A percentile compares a stretch with the other conserved stretches of the same genome.
phyloP scores from a whole-genome alignment of 148 eudicot genomes.

The Persicaria tinctoria region DNA sequence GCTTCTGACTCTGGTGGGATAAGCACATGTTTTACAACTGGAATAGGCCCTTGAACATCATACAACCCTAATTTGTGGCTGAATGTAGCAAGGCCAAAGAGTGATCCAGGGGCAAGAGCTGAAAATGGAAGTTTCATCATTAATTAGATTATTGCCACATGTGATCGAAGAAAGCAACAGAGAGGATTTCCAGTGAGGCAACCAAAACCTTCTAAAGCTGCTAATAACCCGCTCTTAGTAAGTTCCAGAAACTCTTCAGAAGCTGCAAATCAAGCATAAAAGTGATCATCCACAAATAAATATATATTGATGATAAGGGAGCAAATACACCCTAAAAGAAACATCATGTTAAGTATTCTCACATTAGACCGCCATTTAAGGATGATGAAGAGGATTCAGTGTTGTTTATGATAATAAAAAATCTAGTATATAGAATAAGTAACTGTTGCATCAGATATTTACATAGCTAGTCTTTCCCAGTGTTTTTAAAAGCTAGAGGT shows the following conservation, averaged over 20 bases:
- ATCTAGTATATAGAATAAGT: neutral
- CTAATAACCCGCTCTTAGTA: slow-evolving; percentile 84
- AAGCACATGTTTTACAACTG: slow-evolving; percentile 83
- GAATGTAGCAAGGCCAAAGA: slow-evolving; percentile 90
- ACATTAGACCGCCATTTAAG: neutral
- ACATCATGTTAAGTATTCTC: neutral
- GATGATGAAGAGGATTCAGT: neutral
- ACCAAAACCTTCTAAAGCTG: slow-evolving; percentile 80
- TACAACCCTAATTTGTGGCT: slow-evolving; percentile 91
- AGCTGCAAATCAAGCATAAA: slow-evolving; percentile 40
- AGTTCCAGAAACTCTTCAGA: slow-evolving; percentile 97
- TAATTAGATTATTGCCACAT: neutral
- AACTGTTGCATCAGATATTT: neutral
- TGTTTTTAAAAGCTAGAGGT: too few species aligned
- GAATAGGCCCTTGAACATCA: slow-evolving; percentile 97
- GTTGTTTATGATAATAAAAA: neutral
- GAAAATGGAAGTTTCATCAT: slow-evolving; percentile 10
- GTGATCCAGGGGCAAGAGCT: slow-evolving; percentile 90
- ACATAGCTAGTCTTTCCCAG: neutral
- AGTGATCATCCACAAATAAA: neutral
- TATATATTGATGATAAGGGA: neutral
- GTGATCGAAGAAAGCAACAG: neutral
- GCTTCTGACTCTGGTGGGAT: slow-evolving; percentile 62
- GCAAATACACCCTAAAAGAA: neutral
- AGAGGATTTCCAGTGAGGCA: neutral